A percentile compares a stretch with the other conserved stretches of the same genome.
phyloP scores from a whole-genome alignment of 2,329 filamentous ascomycete genomes.

The Cercospora beticola region DNA sequence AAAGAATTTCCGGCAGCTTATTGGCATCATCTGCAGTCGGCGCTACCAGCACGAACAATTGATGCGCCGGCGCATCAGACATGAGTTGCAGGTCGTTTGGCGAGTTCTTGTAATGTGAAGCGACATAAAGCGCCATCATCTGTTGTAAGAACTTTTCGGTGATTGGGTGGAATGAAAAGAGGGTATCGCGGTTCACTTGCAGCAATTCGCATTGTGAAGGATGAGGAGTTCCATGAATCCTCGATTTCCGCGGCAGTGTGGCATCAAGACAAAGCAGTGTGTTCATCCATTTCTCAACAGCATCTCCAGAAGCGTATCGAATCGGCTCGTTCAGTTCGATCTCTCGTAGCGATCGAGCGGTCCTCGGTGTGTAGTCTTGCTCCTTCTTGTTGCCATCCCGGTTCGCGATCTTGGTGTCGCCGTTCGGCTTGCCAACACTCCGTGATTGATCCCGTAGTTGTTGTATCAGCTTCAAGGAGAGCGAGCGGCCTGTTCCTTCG shows the following conservation, averaged over 20 bases:
- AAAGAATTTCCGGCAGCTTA: constrained; percentile 85
- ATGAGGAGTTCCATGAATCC: constrained; percentile 79
- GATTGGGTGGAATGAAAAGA: constrained; percentile 97
- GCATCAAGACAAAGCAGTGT: constrained; percentile 90
- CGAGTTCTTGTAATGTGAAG: constrained; percentile 96
- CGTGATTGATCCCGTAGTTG: constrained; percentile 92
- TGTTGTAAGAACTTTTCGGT: constrained; percentile 97
- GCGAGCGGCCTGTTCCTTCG: constrained; percentile 90
- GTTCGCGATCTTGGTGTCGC: constrained; percentile 67
- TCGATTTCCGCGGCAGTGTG: constrained; percentile 76
- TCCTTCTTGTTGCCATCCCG: constrained; percentile 72
- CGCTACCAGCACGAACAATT: constrained; percentile 89
- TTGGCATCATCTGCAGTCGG: constrained; percentile 75
- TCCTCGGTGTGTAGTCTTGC: constrained; percentile 60
- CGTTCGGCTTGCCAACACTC: constrained; percentile 57
- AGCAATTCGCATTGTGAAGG: constrained; percentile 88
- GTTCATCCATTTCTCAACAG: constrained; percentile 96
- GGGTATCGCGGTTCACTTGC: constrained; percentile 91
- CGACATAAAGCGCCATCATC: constrained; percentile 97
- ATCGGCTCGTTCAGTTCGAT: constrained; percentile 94
- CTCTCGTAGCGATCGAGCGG: constrained; percentile 80
- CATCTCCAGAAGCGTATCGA: constrained; percentile 85
- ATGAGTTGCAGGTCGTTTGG: constrained; percentile 98
- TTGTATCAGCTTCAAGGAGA: constrained; percentile 95
- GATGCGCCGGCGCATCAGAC: constrained; percentile 95